Conservation (phyloP, 139 green algal species). For the Chlamydomonas sp. region DNA sequence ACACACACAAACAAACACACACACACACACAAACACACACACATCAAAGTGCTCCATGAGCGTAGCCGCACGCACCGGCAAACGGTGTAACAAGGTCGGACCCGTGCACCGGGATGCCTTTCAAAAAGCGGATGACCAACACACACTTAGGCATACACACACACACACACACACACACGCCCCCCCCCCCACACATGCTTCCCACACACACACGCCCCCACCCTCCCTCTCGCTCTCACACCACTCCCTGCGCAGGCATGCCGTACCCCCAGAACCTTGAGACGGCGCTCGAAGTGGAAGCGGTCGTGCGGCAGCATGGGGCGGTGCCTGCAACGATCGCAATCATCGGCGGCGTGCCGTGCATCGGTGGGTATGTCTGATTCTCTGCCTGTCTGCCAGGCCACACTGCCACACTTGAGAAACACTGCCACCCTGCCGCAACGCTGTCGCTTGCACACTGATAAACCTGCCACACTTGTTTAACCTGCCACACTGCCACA, state of each 20-base stretch:
- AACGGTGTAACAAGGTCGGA: too few relatives aligned
- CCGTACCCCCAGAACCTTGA: conserved; percentile 88
- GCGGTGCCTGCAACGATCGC: conserved; percentile 91
- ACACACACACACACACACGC: not conserved
- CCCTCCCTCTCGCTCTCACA: not conserved
- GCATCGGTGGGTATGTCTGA: conserved; percentile 45
- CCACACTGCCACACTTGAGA: not conserved
- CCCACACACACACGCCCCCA: not conserved
- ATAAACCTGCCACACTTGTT: too few relatives aligned
- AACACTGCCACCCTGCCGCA: not conserved
- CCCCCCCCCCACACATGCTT: not conserved
- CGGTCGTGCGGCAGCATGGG: conserved; percentile 56
- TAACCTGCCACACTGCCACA: too few relatives aligned
- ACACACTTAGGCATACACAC: not conserved
- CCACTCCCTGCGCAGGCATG: conserved; percentile 88
- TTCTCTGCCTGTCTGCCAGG: not conserved
- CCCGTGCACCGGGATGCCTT: not conserved
- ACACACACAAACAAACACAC: too few relatives aligned
- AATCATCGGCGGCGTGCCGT: conserved; percentile 65
- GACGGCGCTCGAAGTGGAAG: conserved; percentile 82
- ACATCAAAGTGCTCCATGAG: too few relatives aligned
- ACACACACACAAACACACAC: too few relatives aligned
- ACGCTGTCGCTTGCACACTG: not conserved
- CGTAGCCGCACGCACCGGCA: too few relatives aligned
- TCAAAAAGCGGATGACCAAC: not conserved